These are phyloP conservation scores for Collariella sp. DNA, from an alignment of 495 filamentous ascomycete genomes.

Conservation along the genomic window DNA sequence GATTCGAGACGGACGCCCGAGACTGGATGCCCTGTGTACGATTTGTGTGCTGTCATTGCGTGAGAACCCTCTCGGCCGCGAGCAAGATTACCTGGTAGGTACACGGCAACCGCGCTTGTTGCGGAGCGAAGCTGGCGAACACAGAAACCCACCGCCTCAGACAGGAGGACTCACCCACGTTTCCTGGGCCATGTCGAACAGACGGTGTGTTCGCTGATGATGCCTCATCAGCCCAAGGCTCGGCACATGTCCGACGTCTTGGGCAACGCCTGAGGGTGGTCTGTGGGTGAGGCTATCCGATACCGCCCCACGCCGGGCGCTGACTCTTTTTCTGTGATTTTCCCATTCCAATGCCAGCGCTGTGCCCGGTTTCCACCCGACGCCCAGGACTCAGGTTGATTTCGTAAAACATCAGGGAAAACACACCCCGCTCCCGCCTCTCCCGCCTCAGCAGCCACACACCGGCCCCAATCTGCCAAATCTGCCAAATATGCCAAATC, in stretches of 20 bases:
- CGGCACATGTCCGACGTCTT: too few relatives aligned
- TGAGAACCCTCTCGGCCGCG: not conserved
- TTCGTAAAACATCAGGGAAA: not conserved
- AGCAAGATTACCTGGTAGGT: too few relatives aligned
- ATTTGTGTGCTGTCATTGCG: not conserved
- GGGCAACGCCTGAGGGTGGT: not conserved
- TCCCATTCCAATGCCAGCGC: too few relatives aligned
- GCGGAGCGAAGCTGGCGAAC: not conserved
- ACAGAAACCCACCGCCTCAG: not conserved
- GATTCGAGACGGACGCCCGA: not conserved
- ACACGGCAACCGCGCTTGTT: conserved; percentile 5
- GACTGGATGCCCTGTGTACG: not conserved
- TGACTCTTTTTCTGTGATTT: not conserved
- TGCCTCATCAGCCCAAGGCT: too few relatives aligned
- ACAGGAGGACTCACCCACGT: not conserved
- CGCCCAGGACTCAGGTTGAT: too few relatives aligned
- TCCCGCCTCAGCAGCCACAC: conserved; percentile 11
- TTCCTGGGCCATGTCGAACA: not conserved
- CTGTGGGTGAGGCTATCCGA: not conserved
- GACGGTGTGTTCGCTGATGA: too few relatives aligned
- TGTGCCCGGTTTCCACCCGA: too few relatives aligned
- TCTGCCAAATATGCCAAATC: too few relatives aligned
- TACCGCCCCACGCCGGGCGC: too few relatives aligned
- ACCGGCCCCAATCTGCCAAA: too few relatives aligned
- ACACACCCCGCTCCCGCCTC: too few relatives aligned